These are phyloP conservation scores for Penicillium steckii DNA, from an alignment of 495 filamentous ascomycete genomes.

Conservation along the genomic window DNA sequence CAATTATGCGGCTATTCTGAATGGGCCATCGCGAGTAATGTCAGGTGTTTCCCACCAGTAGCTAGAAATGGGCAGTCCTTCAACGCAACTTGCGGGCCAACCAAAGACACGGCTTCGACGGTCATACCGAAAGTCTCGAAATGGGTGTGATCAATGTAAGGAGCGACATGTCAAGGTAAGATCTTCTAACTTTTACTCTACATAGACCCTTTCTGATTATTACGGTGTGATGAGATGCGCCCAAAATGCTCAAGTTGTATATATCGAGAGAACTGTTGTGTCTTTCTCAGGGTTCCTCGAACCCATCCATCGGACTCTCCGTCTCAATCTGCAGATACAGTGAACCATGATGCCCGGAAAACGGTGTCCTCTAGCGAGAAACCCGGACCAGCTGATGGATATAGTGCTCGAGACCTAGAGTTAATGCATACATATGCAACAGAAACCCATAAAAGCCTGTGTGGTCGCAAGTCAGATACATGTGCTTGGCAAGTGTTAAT, in stretches of 20 bases:
- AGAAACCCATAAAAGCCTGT: slow-evolving; percentile 14
- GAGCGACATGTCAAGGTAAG: background rate
- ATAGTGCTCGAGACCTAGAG: slow-evolving; percentile 7
- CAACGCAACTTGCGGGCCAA: background rate
- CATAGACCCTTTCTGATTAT: background rate
- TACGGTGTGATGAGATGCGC: background rate
- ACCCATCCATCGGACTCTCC: background rate
- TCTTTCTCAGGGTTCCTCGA: background rate
- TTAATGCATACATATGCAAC: slow-evolving; percentile 19
- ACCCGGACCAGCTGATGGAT: background rate
- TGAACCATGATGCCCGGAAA: background rate
- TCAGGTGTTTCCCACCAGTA: background rate
- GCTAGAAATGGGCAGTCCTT: background rate
- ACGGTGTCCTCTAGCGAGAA: background rate
- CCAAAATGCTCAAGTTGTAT: background rate
- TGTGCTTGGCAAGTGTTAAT: background rate
- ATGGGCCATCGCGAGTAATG: background rate
- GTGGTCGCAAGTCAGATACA: slow-evolving; percentile 20
- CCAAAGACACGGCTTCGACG: background rate
- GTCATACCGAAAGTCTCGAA: background rate
- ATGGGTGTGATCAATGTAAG: background rate
- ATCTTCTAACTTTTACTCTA: background rate
- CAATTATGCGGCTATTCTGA: no score
- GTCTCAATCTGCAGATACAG: background rate
- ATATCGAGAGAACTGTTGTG: background rate